A percentile compares a stretch with the other conserved stretches of the same genome.
Evolutionary conservation across 768 basidiomycete genomes (phyloP).

Genomic region (Kwoniella dejecticola): DNA sequence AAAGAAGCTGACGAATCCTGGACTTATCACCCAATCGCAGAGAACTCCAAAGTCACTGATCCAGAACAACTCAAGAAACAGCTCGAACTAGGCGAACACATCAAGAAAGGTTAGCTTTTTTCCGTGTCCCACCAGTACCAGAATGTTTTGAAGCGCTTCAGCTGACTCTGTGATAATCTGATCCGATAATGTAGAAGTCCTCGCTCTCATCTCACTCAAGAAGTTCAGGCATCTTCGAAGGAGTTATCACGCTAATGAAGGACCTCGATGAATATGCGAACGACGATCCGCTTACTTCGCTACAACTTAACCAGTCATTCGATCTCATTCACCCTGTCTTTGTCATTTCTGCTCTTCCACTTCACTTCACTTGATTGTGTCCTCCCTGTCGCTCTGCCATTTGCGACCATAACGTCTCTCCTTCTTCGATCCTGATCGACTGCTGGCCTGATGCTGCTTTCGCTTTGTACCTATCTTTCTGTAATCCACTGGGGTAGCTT

Average conservation of each 20-base stretch:
- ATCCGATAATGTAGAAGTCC: slow-evolving; percentile 45
- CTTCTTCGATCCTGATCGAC: too few relatives aligned
- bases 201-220: slow-evolving; percentile 54
- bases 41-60: slow-evolving; percentile 51
- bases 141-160: not conserved
- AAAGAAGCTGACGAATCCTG: too few relatives aligned
- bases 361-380: too few relatives aligned
- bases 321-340: not conserved
- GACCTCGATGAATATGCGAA: slow-evolving; percentile 25
- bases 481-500: too few relatives aligned
- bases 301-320: not conserved
- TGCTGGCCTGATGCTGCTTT: too few relatives aligned
- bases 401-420: too few relatives aligned
- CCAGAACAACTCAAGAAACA: slow-evolving; percentile 47
- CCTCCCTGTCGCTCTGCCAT: not conserved
- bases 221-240: slow-evolving; percentile 53
- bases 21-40: too few relatives aligned
- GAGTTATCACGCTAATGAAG: slow-evolving; percentile 46
- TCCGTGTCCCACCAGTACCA: not conserved
- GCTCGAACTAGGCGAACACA: slow-evolving; percentile 53
- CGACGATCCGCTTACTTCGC: not conserved
- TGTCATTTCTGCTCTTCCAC: too few relatives aligned
- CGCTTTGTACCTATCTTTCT: too few relatives aligned
- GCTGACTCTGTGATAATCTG: not conserved
- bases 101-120: slow-evolving; percentile 52